These are phyloP conservation scores for Suillus variegatus DNA, from an alignment of 768 basidiomycete species.

Conservation along the genomic window DNA sequence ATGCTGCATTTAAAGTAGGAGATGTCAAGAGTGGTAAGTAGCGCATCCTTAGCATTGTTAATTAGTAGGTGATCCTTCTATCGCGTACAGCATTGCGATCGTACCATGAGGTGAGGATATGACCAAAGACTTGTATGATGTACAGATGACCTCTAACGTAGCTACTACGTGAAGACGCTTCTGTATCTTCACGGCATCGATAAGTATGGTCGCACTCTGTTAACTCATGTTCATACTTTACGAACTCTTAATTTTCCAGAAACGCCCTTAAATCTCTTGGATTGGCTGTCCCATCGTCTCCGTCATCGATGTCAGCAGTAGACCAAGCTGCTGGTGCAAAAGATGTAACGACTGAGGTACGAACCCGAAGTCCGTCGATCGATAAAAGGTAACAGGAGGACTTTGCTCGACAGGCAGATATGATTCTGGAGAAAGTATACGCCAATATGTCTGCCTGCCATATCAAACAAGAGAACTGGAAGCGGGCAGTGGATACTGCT, in stretches of 20 bases:
- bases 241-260: constrained; percentile 32
- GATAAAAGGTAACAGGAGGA: neutral
- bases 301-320: constrained; percentile 18
- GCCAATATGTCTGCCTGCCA: constrained; percentile 87
- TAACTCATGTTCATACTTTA: neutral
- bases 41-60: neutral
- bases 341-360: constrained; percentile 69
- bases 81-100: constrained; percentile 55
- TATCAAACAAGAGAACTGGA: constrained; percentile 79
- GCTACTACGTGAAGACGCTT: constrained; percentile 48
- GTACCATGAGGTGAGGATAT: constrained; percentile 67
- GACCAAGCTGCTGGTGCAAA: constrained; percentile 33
- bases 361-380: constrained; percentile 9
- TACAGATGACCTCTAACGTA: constrained; percentile 5
- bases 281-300: constrained; percentile 22
- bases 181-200: constrained; percentile 76
- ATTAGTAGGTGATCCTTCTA: neutral
- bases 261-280: constrained; percentile 58
- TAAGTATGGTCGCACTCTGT: constrained; percentile 51
- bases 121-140: neutral
- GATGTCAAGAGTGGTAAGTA: constrained; percentile 59
- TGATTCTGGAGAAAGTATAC: constrained; percentile 78
- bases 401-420: constrained; percentile 55
- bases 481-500: constrained; percentile 76
- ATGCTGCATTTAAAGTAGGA: constrained; percentile 70